Conservation (phyloP, 2,329 filamentous ascomycete genomes). For the Microdochium nivale region DNA sequence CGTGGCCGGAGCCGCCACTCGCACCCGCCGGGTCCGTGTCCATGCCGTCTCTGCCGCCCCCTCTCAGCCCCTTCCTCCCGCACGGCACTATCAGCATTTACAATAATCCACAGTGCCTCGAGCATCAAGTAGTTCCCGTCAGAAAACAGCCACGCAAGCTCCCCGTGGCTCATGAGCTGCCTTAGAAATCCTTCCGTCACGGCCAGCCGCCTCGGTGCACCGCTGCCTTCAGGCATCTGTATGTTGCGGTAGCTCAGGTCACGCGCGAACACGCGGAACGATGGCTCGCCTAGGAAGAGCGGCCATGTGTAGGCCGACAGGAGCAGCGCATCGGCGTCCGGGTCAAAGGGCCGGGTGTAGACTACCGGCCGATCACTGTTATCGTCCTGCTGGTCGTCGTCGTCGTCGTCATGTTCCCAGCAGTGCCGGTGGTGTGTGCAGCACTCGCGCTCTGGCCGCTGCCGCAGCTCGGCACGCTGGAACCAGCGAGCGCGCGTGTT, state of each 20-base stretch:
- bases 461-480: background rate
- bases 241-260: background rate
- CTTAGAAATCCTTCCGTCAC: background rate
- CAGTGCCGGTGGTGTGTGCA: background rate
- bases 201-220: background rate
- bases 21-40: background rate
- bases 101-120: background rate
- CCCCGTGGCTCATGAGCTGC: background rate
- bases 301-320: background rate
- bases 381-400: background rate
- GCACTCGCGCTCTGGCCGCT: background rate
- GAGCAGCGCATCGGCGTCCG: background rate
- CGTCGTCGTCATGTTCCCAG: background rate
- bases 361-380: background rate
- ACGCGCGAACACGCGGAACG: background rate
- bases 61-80: background rate
- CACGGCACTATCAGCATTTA: background rate
- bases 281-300: background rate
- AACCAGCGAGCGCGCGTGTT: background rate
- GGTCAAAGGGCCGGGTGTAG: background rate
- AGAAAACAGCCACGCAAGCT: background rate
- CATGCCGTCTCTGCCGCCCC: background rate
- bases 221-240: background rate
- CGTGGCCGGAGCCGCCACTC: background rate
- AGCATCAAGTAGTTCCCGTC: background rate